Percentiles rank a stretch among this genome's conserved stretches.
Conservation (phyloP, 148 eudicot species). For the Salicornia ramosissima region DNA sequence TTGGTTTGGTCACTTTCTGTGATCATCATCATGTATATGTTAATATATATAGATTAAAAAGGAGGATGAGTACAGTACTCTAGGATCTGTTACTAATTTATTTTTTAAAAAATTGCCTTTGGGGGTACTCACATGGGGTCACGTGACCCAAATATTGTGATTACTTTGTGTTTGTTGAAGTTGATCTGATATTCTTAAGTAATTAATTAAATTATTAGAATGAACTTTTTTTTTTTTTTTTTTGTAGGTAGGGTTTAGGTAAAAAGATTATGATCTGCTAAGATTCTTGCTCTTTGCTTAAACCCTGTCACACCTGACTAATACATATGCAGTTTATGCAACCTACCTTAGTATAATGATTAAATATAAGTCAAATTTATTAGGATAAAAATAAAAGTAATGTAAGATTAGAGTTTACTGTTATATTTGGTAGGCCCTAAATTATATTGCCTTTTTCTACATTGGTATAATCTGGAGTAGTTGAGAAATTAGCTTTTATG, state of each 20-base stretch:
- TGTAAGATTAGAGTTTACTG: conserved; percentile 22
- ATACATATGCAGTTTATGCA: conserved; percentile 24
- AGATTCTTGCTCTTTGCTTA: conserved; percentile 31
- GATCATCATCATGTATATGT: conserved; percentile 16
- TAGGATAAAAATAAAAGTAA: conserved; percentile 1
- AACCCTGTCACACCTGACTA: conserved; percentile 25
- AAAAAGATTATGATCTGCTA: conserved; percentile 26
- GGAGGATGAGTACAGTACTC: conserved; percentile 8
- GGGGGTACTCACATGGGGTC: conserved; percentile 35
- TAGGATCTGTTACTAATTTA: conserved; percentile 29
- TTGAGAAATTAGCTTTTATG: conserved; percentile 7
- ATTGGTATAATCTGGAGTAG: conserved; percentile 15
- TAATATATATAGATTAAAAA: not conserved
- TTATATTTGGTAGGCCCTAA: conserved; percentile 22
- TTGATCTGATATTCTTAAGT: conserved; percentile 12
- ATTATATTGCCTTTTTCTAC: conserved; percentile 18
- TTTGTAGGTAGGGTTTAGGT: conserved; percentile 21
- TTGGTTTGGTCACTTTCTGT: conserved; percentile 23
- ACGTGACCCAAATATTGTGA: conserved; percentile 40
- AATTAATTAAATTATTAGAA: conserved; percentile 7
- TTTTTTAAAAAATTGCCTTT: conserved; percentile 13
- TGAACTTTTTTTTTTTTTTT: no score
- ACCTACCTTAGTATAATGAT: not conserved
- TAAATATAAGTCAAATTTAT: not conserved
- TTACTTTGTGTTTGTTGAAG: not conserved